Evolutionary conservation across 495 filamentous ascomycete species (phyloP).

Genomic region (Penicillium desertorum): DNA sequence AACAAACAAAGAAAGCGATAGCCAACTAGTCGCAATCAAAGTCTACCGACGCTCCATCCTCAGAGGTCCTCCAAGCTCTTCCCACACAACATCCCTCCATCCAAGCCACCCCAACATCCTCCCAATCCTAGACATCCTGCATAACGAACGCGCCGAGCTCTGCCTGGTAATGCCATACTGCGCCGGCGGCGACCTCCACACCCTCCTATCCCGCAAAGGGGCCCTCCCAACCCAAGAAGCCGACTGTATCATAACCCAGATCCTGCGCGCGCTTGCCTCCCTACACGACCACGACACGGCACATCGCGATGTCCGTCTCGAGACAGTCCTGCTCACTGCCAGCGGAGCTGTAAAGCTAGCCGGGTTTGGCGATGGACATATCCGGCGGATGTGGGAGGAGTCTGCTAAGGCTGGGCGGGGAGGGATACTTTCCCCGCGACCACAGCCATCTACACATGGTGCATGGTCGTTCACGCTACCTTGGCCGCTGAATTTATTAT

Average conservation of each 20-base stretch:
- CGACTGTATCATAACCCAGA: conserved; percentile 93
- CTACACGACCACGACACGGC: conserved; percentile 94
- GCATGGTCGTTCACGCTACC: conserved; percentile 22
- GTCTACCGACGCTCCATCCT: conserved; percentile 86
- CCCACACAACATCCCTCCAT: conserved; percentile 71
- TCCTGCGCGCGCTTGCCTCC: conserved; percentile 95
- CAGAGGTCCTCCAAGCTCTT: conserved; percentile 77
- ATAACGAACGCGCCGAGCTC: conserved; percentile 89
- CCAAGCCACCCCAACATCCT: conserved; percentile 86
- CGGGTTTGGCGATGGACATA: conserved; percentile 91
- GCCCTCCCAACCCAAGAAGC: conserved; percentile 75
- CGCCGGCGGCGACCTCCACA: conserved; percentile 88
- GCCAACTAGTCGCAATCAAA: conserved; percentile 86
- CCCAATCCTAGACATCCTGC: conserved; percentile 82
- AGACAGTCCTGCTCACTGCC: conserved; percentile 88
- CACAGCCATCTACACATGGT: neutral
- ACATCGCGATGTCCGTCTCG: conserved; percentile 91
- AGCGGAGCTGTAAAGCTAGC: conserved; percentile 90
- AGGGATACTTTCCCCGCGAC: conserved; percentile 5
- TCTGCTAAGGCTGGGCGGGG: neutral
- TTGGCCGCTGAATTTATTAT: conserved; percentile 11
- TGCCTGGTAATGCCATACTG: conserved; percentile 98
- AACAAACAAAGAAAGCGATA: conserved; percentile 1
- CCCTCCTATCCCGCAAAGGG: conserved; percentile 71
- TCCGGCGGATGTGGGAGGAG: conserved; percentile 36